These are phyloP conservation scores for Osmanthus fragrans DNA, from an alignment of 257 asterid species.

Conservation along the genomic window DNA sequence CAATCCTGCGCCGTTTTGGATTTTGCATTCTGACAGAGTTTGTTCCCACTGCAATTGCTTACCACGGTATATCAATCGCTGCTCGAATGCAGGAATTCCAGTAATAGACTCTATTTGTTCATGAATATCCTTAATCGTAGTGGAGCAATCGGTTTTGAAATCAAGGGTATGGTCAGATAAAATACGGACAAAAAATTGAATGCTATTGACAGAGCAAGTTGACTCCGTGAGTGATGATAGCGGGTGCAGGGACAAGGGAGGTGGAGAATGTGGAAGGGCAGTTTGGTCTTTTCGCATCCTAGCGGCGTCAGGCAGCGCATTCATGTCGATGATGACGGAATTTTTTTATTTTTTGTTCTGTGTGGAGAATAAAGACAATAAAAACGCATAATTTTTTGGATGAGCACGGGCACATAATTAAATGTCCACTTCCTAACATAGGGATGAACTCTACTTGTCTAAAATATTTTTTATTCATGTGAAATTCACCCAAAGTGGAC, in stretches of 20 bases:
- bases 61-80: conserved; percentile 70
- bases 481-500: no score
- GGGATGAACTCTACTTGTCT: no score
- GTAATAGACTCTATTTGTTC: conserved; percentile 50
- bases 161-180: conserved; percentile 63
- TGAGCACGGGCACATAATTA: no score
- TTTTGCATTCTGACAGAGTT: conserved; percentile 49
- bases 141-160: conserved; percentile 52
- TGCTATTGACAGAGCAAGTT: conserved; percentile 25
- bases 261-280: conserved; percentile 26
- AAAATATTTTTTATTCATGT: no score
- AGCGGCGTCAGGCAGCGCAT: conserved; percentile 20
- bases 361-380: no score
- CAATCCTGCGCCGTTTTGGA: conserved; percentile 63
- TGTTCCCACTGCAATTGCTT: conserved; percentile 79
- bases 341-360: no score
- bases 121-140: conserved; percentile 55
- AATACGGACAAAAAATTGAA: conserved; percentile 84
- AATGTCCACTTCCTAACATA: no score
- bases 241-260: conserved; percentile 20
- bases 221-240: conserved; percentile 34
- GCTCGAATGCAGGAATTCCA: conserved; percentile 63
- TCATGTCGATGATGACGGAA: conserved; percentile 20
- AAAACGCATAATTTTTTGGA: conserved; percentile 25
- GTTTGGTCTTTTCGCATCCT: conserved; percentile 72